Base-by-base conservation (phyloP, 768 basidiomycete species). In the Amanita rimosa region DNA sequence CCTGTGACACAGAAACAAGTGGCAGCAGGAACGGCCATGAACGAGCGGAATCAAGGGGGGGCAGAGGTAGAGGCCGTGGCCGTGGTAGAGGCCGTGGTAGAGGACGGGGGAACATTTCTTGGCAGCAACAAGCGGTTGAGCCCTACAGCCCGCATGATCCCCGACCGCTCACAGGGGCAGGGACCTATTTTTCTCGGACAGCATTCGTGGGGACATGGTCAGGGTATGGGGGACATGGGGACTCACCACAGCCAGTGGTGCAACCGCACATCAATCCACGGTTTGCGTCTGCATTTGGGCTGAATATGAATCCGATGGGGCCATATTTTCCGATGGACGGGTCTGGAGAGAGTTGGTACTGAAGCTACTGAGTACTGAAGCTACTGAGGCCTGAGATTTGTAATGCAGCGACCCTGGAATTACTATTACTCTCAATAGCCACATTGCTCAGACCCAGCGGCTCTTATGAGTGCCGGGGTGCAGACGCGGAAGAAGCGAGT, bases 221-320 rank as follows among this genome's bases (percentile, higher is more conserved):
- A 6, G 41, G 48, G 9, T 43, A 58, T 48, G 55, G 52, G 17
- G 55, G 52, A 16, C 57, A 49, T 26, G 24, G 39, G 16, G 59
- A 54, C 36, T 52, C 62, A 34, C 51, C 61, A 24, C 52, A 56
- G 52, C 52, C 49, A 3, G 51, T 58, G 37, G 69, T 87, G n/a
- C 84, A 87, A 54, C 87, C 87, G 5, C 87, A 90, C 57, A 89
- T 90, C 51, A 89, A 90, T 56, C 87, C 87, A 7, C 74, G 81
- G 9, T 89, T 90, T 62, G 83, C 85, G 11, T 74, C 76, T 27
- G 66, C 67, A 24, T 83, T 86, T 53, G 83, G 79, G 21, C 60
- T 80, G 49, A 66, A 70, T 43, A 52, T 74, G 52, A 63, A 58
- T 49, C 58, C 58, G 45, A 42, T 49, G n/a, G n/a, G n/a, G 11